These are phyloP conservation scores for Crucihimalaya himalaica DNA, from an alignment of 345 rosid genomes.

Conservation along the genomic window DNA sequence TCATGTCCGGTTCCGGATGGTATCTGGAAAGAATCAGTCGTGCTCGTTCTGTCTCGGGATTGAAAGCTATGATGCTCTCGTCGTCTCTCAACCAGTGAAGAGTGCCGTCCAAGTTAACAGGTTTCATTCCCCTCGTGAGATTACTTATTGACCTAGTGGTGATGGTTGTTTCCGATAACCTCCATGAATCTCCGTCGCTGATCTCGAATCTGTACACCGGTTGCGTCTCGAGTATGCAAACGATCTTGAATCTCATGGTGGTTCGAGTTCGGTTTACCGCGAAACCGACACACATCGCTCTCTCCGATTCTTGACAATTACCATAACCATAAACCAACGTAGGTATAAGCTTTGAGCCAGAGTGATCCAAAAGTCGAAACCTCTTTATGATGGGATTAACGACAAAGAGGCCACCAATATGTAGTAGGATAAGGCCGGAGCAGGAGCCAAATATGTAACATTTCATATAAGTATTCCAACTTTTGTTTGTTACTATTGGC, in stretches of 20 bases:
- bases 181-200: not conserved
- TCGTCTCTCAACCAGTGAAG: slow-evolving; percentile 27
- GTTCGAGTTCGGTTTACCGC: not conserved
- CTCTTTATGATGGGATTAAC: not conserved
- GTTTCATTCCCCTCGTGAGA: not conserved
- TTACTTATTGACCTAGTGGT: not conserved
- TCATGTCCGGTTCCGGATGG: not conserved
- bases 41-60: not conserved
- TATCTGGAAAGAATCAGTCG: not conserved
- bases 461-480: too few relatives aligned
- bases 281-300: slow-evolving; percentile 6
- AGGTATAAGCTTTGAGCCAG: not conserved
- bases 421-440: not conserved
- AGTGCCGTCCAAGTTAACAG: not conserved
- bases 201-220: not conserved
- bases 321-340: not conserved
- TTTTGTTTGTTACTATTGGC: too few relatives aligned
- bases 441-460: slow-evolving; percentile 10
- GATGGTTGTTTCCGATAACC: not conserved
- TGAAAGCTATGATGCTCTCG: slow-evolving; percentile 17
- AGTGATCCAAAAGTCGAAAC: not conserved
- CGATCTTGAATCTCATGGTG: not conserved
- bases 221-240: not conserved
- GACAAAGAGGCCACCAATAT: not conserved
- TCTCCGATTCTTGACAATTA: too few relatives aligned